A percentile compares a stretch with the other conserved stretches of the same genome.
phyloP scores from a whole-genome alignment of 768 basidiomycete species.

The Hydnum rufescens region DNA sequence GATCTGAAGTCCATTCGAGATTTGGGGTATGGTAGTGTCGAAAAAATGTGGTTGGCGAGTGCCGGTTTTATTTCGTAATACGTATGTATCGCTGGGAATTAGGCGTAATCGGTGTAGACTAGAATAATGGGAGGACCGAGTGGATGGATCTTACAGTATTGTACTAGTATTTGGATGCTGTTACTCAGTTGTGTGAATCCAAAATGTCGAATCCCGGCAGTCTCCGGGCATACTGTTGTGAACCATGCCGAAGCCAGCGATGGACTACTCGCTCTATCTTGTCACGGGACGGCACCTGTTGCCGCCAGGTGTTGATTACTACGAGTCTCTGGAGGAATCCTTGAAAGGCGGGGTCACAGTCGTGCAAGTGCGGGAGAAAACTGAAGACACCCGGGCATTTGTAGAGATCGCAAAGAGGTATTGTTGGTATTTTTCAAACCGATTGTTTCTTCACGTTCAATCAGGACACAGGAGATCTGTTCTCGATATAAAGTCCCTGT shows the following conservation, averaged over 20 bases:
- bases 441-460: slow-evolving; percentile 49
- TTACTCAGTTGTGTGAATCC: too few relatives aligned
- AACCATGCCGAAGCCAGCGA: neutral
- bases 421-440: neutral
- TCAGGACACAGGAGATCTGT: slow-evolving; percentile 53
- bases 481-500: slow-evolving; percentile 60
- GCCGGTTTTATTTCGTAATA: too few relatives aligned
- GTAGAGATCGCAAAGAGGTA: neutral
- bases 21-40: too few relatives aligned
- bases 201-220: too few relatives aligned
- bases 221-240: too few relatives aligned
- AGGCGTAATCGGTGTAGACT: too few relatives aligned
- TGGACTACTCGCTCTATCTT: slow-evolving; percentile 37
- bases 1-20: too few relatives aligned
- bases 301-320: slow-evolving; percentile 57
- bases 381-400: slow-evolving; percentile 60
- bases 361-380: slow-evolving; percentile 81
- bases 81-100: too few relatives aligned
- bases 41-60: too few relatives aligned
- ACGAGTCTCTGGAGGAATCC: slow-evolving; percentile 55
- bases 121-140: too few relatives aligned
- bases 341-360: slow-evolving; percentile 74
- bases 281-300: slow-evolving; percentile 69
- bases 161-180: too few relatives aligned
- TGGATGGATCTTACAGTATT: too few relatives aligned